Evolutionary conservation across 495 filamentous ascomycete genomes (phyloP), one percentile per base, ranked within the genome.

Genomic region (Hypoxylon perforatum): DNA sequence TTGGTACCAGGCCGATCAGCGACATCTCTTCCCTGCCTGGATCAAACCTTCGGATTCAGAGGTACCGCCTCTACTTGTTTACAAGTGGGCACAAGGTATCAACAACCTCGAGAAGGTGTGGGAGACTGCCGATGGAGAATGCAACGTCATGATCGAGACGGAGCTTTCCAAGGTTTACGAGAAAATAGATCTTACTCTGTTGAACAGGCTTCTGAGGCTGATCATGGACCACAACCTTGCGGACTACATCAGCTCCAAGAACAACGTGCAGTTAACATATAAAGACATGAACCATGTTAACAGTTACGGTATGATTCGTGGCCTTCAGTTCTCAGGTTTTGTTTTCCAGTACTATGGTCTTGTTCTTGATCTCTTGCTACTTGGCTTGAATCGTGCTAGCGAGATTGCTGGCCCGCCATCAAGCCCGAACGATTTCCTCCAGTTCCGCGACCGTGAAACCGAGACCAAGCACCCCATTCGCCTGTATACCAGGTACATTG

Each of bases 251-350:
- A 96, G 94, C 10, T 93, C 93, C 4, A 99, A 99, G 86, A 99
- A 99, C 81, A 99, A 99, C 73, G 96, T 99, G 14, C 94, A 97
- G 70, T 85, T 99, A 56, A 97, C 94, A 67, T 99, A 99, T 80
- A 99, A 99, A 81, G 96, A 99, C 72, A 99, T 99, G 96, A 98
- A 97, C 72, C 96, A 99, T 75, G 96, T 94, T 55, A 99, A 99
- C 77, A 96, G 92, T 76, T 99, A 98, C 72, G 96, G 96, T 51
- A 88, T 99, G 88, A 97, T 98, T 70, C 92, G 96, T 58, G 96
- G 96, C 63, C 84, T 98, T 38, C 96, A 98, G 73, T 99, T 99
- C 76, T 97, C 94, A 1, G 96, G 91, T 10, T 99, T 99, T 64
- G 94, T 98, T 28, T 98, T 98, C 87, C 96, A 99, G 76, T 99